Percentiles rank a stretch among this genome's conserved stretches.
Evolutionary conservation across 2,329 filamentous ascomycete genomes (phyloP).

Genomic region (Penicillium glabrum): DNA sequence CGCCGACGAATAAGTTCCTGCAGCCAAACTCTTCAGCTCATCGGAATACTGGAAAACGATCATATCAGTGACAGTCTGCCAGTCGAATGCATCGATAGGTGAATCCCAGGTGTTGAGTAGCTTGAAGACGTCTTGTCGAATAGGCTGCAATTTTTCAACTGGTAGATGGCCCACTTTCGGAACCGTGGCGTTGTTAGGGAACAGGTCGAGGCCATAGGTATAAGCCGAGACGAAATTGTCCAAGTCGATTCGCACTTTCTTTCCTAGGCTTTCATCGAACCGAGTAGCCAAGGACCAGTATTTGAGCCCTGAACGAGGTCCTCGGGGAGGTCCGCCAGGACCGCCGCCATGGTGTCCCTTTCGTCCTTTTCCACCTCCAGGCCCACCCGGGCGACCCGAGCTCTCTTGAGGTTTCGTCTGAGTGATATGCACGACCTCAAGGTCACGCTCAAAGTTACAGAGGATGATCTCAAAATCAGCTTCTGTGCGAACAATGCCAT

Average conservation of each 20-base stretch:
- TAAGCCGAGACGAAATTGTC: slow-evolving; percentile 47
- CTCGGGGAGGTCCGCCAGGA: neutral
- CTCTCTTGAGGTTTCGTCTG: slow-evolving; percentile 18
- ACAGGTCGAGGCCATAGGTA: slow-evolving; percentile 39
- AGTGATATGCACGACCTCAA: slow-evolving; percentile 39
- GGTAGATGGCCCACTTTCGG: slow-evolving; percentile 32
- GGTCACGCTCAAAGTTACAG: slow-evolving; percentile 58
- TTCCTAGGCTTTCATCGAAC: slow-evolving; percentile 9
- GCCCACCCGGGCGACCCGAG: neutral
- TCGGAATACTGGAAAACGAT: slow-evolving; percentile 60
- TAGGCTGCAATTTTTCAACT: slow-evolving; percentile 27
- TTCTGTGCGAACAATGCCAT: slow-evolving; percentile 68
- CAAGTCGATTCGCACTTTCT: slow-evolving; percentile 42
- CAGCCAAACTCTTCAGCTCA: slow-evolving; percentile 41
- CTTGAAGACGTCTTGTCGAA: slow-evolving; percentile 44
- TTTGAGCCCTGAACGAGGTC: neutral
- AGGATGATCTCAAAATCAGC: slow-evolving; percentile 70
- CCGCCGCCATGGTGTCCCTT: neutral
- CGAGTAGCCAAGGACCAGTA: neutral
- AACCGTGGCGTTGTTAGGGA: slow-evolving; percentile 34
- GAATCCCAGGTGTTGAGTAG: slow-evolving; percentile 35
- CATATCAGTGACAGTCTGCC: slow-evolving; percentile 65
- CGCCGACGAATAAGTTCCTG: slow-evolving; percentile 17
- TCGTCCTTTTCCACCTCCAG: neutral
- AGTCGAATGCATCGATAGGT: slow-evolving; percentile 46